Evolutionary conservation across 2,329 filamentous ascomycete species (phyloP).

Genomic region (Ophiostoma populinum): DNA sequence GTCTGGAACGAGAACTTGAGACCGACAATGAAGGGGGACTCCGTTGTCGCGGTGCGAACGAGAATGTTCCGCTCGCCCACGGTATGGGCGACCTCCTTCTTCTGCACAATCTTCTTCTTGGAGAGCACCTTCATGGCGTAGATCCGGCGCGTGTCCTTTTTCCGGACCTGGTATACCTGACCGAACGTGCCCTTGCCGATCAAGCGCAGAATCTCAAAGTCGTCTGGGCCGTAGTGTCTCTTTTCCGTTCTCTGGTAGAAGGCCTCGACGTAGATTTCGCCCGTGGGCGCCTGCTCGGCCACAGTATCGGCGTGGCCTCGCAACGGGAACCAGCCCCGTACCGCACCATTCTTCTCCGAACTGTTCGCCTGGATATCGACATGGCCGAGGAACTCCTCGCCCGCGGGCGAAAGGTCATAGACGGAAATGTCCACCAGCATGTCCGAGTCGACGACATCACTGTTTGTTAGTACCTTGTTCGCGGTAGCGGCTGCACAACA

Average conservation of each 20-base stretch:
- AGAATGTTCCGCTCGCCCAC: constrained; percentile 94
- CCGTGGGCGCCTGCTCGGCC: constrained; percentile 57
- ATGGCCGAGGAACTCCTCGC: constrained; percentile 84
- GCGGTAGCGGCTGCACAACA: constrained; percentile 1
- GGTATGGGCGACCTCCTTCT: constrained; percentile 97
- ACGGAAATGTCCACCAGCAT: constrained; percentile 85
- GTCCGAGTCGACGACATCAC: constrained; percentile 84
- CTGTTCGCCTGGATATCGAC: constrained; percentile 59
- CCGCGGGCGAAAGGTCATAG: constrained; percentile 57
- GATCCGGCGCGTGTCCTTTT: constrained; percentile 88
- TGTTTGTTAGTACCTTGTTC: constrained; percentile 19
- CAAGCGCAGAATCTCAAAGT: constrained; percentile 89
- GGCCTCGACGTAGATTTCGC: constrained; percentile 78
- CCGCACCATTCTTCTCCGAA: constrained; percentile 47
- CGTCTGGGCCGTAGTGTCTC: constrained; percentile 82
- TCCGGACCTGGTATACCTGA: constrained; percentile 94
- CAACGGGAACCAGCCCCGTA: constrained; percentile 75
- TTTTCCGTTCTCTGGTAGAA: constrained; percentile 75
- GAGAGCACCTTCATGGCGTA: constrained; percentile 99
- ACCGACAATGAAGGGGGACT: constrained; percentile 94
- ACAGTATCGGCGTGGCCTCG: constrained; percentile 56
- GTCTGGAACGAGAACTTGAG: constrained; percentile 99
- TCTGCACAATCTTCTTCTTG: constrained; percentile 99
- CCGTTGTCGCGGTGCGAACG: constrained; percentile 84
- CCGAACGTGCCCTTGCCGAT: constrained; percentile 98